These are phyloP conservation scores for Debaryomycetaceae sp. DNA, from an alignment of 1,139 yeast species.

Conservation along the genomic window DNA sequence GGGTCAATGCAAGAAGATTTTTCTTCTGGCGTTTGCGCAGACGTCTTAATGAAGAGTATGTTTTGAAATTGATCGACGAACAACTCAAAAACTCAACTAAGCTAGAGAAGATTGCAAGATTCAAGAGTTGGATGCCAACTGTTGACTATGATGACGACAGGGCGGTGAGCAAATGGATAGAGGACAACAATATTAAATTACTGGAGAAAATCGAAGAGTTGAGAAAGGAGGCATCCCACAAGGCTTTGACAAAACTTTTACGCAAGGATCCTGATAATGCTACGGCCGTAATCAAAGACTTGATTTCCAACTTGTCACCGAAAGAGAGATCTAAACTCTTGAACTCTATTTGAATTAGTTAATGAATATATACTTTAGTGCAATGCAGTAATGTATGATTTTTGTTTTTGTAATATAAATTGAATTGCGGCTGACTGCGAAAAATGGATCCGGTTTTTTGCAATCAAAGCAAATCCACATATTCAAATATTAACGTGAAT, in stretches of 20 bases:
- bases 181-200: conserved; percentile 65
- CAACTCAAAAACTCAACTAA: conserved; percentile 61
- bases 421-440: neutral
- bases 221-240: conserved; percentile 61
- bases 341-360: conserved; percentile 21
- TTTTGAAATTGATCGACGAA: conserved; percentile 69
- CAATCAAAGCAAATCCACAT: neutral
- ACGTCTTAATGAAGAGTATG: conserved; percentile 89
- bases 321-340: conserved; percentile 57
- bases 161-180: conserved; percentile 84
- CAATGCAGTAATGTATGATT: conserved; percentile 1
- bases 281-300: conserved; percentile 58
- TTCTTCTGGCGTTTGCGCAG: conserved; percentile 99
- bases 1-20: conserved; percentile 87
- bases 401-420: neutral
- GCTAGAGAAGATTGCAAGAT: conserved; percentile 79
- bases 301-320: conserved; percentile 53
- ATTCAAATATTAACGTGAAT: neutral
- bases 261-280: conserved; percentile 55
- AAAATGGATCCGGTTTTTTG: neutral
- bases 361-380: neutral
- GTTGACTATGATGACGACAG: conserved; percentile 71
- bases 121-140: conserved; percentile 84
- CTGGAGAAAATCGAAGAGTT: conserved; percentile 61
- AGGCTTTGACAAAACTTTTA: conserved; percentile 57